Evolutionary conservation across 768 basidiomycete genomes (phyloP).

Genomic region (Lactarius pseudohatsudake): DNA sequence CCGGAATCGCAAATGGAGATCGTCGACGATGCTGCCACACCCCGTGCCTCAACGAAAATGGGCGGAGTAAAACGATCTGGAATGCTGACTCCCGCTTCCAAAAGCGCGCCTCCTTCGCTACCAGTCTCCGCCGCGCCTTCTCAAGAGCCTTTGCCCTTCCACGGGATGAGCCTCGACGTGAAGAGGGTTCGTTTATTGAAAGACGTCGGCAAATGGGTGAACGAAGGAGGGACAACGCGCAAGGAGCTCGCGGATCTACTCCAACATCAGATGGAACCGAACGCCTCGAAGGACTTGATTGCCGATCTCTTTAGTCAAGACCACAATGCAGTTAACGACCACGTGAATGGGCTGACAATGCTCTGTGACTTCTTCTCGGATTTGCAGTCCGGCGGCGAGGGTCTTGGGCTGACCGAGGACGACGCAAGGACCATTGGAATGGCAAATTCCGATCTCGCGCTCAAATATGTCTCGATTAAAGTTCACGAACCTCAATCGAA

Average conservation of each 20-base stretch:
- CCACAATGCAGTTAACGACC: conserved; percentile 93
- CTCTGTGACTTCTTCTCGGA: conserved; percentile 75
- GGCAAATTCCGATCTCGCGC: conserved; percentile 85
- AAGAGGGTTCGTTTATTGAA: conserved; percentile 69
- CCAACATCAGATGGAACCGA: conserved; percentile 89
- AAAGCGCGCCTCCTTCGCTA: conserved; percentile 37
- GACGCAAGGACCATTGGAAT: conserved; percentile 64
- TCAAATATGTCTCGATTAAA: conserved; percentile 93
- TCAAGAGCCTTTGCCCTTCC: conserved; percentile 41
- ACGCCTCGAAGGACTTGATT: conserved; percentile 72
- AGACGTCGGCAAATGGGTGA: conserved; percentile 80
- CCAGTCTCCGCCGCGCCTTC: conserved; percentile 38
- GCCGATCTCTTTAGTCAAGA: conserved; percentile 89
- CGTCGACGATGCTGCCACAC: conserved; percentile 37
- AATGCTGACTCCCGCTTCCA: conserved; percentile 32
- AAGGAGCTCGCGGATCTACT: conserved; percentile 86
- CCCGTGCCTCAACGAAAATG: conserved; percentile 33
- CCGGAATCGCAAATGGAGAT: conserved; percentile 46
- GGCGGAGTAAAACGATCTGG: conserved; percentile 45
- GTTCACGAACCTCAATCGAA: conserved; percentile 91
- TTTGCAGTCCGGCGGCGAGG: conserved; percentile 56
- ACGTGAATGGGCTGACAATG: conserved; percentile 69
- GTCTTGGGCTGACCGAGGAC: conserved; percentile 44
- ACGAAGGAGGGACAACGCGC: conserved; percentile 78
- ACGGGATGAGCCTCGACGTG: conserved; percentile 54